phyloP scores from a whole-genome alignment of 2,329 filamentous ascomycete species.

The Aaosphaeria pasadenensis region DNA sequence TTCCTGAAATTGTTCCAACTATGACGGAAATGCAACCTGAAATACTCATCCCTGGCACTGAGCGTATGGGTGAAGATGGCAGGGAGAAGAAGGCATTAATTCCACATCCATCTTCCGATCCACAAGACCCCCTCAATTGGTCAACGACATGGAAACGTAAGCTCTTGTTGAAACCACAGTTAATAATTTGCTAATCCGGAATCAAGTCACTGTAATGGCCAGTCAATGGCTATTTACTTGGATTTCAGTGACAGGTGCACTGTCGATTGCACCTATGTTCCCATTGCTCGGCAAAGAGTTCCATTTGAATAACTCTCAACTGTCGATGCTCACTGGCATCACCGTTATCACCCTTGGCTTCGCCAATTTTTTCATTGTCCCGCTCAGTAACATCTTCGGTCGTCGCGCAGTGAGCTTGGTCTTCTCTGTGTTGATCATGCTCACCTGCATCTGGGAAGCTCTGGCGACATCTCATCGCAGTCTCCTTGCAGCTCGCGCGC shows the following conservation, averaged over 20 bases:
- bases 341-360: conserved; percentile 46
- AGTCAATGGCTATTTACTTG: conserved; percentile 42
- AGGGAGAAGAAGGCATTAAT: conserved; percentile 21
- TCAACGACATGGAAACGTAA: conserved; percentile 31
- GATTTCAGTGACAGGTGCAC: conserved; percentile 42
- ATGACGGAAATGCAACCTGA: conserved; percentile 13
- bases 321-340: conserved; percentile 41
- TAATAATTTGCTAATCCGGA: neutral
- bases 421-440: conserved; percentile 39
- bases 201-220: conserved; percentile 31
- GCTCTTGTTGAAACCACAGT: neutral
- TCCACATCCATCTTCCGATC: conserved; percentile 30
- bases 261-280: conserved; percentile 45
- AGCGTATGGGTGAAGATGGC: conserved; percentile 21
- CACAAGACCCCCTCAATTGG: conserved; percentile 38
- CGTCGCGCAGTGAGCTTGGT: conserved; percentile 39
- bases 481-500: conserved; percentile 42
- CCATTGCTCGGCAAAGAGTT: conserved; percentile 41
- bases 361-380: conserved; percentile 45
- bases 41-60: conserved; percentile 27
- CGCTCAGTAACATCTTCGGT: conserved; percentile 44
- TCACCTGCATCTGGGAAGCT: conserved; percentile 45
- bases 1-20: no score
- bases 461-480: conserved; percentile 41
- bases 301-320: conserved; percentile 39